These are phyloP conservation scores for Blepharisma japonicum DNA, from an alignment of 73 alveolate genomes.

Conservation along the genomic window DNA sequence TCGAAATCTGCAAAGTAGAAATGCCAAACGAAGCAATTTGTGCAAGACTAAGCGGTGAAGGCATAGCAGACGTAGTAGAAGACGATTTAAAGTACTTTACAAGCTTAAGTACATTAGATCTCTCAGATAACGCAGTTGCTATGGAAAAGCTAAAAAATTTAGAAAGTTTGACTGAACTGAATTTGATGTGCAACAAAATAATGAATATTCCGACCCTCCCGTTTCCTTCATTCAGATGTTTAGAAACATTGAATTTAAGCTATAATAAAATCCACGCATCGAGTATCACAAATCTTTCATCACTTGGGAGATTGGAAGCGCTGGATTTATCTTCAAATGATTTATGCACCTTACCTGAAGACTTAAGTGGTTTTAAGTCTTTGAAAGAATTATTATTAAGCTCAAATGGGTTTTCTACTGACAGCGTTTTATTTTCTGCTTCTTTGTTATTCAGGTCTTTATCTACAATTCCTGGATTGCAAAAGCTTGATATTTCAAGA, in stretches of 20 bases:
- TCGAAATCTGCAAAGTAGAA: constrained; percentile 60
- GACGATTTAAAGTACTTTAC: constrained; percentile 67
- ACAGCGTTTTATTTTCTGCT: constrained; percentile 53
- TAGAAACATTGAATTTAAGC: constrained; percentile 44
- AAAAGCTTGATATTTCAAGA: constrained; percentile 51
- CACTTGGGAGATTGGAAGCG: constrained; percentile 34
- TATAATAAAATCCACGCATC: constrained; percentile 56
- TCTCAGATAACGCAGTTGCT: constrained; percentile 53
- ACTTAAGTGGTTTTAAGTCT: constrained; percentile 29
- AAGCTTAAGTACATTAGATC: constrained; percentile 50
- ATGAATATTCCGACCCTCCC: constrained; percentile 36
- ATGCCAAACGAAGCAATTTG: constrained; percentile 72
- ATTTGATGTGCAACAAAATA: constrained; percentile 56
- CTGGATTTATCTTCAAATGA: constrained; percentile 57
- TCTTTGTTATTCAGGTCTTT: constrained; percentile 38
- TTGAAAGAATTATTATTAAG: constrained; percentile 51
- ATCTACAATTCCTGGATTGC: constrained; percentile 43
- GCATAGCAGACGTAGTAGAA: constrained; percentile 63
- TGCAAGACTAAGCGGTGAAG: constrained; percentile 49
- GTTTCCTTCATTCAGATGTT: constrained; percentile 54
- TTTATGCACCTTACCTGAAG: constrained; percentile 64
- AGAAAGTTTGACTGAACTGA: constrained; percentile 51
- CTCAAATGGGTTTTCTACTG: constrained; percentile 49
- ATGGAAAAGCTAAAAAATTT: constrained; percentile 54
- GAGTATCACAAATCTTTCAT: constrained; percentile 31